A percentile compares a stretch with the other conserved stretches of the same genome.
Evolutionary conservation across 768 basidiomycete genomes (phyloP).

Genomic region (Tricholoma bakamatsutake): DNA sequence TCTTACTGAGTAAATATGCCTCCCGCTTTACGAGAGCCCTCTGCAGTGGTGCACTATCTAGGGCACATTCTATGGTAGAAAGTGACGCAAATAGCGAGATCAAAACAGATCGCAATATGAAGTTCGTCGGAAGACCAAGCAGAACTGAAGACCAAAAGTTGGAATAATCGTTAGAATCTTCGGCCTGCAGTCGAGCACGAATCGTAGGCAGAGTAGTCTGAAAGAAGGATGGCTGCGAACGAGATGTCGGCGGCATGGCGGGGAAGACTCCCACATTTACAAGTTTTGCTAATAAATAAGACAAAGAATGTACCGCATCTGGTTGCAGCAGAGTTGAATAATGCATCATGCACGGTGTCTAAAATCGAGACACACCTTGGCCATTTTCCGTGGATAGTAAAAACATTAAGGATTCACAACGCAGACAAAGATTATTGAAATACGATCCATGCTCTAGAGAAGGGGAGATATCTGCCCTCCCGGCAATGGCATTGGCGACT

Average conservation of each 20-base stretch:
- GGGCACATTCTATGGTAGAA: slow-evolving; percentile 20
- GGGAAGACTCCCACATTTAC: slow-evolving; percentile 67
- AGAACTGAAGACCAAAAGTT: slow-evolving; percentile 44
- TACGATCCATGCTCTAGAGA: slow-evolving; percentile 52
- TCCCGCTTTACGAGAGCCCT: slow-evolving; percentile 48
- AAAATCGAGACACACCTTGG: slow-evolving; percentile 35
- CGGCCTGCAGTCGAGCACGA: slow-evolving; percentile 29
- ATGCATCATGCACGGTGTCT: slow-evolving; percentile 1
- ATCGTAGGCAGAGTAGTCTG: slow-evolving; percentile 42
- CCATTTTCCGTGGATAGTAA: slow-evolving; percentile 31
- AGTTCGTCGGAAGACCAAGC: slow-evolving; percentile 40
- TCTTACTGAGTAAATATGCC: slow-evolving; percentile 39
- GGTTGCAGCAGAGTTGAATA: neutral
- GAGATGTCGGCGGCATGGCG: slow-evolving; percentile 36
- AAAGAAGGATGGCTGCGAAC: slow-evolving; percentile 74
- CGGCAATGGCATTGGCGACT: slow-evolving; percentile 64
- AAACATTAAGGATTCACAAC: slow-evolving; percentile 47
- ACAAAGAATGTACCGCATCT: slow-evolving; percentile 38
- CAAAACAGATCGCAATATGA: slow-evolving; percentile 52
- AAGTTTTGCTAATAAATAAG: slow-evolving; percentile 59
- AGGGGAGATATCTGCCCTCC: slow-evolving; percentile 34
- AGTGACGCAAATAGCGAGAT: slow-evolving; percentile 53
- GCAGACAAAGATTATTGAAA: slow-evolving; percentile 44
- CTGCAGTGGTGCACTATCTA: slow-evolving; percentile 23
- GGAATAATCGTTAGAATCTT: slow-evolving; percentile 32